Base-by-base conservation (phyloP, 139 green algal species). In the Yamagishiella unicocca region DNA sequence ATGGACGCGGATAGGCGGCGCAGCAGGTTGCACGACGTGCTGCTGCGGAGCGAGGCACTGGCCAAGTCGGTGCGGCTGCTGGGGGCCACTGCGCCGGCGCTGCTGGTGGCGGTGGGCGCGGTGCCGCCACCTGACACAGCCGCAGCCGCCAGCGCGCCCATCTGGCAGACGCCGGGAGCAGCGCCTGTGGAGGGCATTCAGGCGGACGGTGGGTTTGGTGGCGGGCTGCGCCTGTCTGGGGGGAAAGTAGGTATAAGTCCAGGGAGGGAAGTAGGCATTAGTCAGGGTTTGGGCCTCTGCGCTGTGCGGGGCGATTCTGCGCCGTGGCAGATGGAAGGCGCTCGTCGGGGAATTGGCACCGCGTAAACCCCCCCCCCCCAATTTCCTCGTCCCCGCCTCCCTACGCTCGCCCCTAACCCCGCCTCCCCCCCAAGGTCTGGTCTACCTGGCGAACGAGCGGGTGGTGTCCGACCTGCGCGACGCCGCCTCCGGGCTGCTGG, bases 21-120 rank as follows among this genome's bases (percentile, higher is more conserved):
- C 9, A n/a, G 43, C 43, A 0, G 12, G 29, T 22, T 17, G 10
- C 43, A 29, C n/a, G n/a, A 14, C n/a, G 64, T 72, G 68, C 17
- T 77, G 37, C 37, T n/a, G n/a, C n/a, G 7, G 19, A 17, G 45
- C 31, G 70, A 25, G 3, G 8, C 3, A 40, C 74, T 82, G 74
- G 10, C 6, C 2, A 14, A 24, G 17, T 38, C 29, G 27, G 50
- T 84, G 78, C 25, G 27, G 55, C 58, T 84, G 55, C 58, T 84
- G 38, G 40, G 21, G 0, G 78, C 38, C 27, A 31, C 78, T 7
- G 61, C 58, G 29, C n/a, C 38, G 24, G 55, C 58, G 58, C 38
- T 84, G 55, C 55, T 84, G 78, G 58, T 38, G 55, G 55, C 40
- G 38, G 55, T 53, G 55, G 58, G 78, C 29, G 75, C 33, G 50